phyloP scores from a whole-genome alignment of 495 filamentous ascomycete genomes.

The Penicillium coprophilum region DNA sequence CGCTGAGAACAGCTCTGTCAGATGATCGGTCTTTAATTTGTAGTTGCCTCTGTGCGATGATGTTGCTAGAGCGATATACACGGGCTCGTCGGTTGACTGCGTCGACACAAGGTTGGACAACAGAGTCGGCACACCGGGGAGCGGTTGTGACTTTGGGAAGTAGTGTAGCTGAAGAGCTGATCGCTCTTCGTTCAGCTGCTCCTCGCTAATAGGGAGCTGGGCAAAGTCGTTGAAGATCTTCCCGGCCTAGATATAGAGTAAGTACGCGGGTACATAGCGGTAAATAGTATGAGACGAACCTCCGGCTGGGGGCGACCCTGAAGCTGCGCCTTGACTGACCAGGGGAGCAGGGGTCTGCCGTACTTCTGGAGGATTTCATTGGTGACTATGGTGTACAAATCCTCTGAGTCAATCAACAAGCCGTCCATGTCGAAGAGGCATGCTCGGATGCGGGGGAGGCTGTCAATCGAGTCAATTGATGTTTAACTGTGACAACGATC shows the following conservation, averaged over 20 bases:
- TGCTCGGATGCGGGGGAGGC: conserved; percentile 76
- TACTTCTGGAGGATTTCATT: conserved; percentile 78
- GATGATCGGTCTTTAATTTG: conserved; percentile 73
- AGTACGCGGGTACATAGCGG: background rate
- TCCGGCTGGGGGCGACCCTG: conserved; percentile 86
- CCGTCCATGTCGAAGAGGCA: conserved; percentile 99
- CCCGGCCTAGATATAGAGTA: conserved; percentile 22
- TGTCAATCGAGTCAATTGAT: conserved; percentile 29
- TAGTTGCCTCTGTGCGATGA: conserved; percentile 71
- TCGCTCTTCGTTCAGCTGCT: conserved; percentile 61
- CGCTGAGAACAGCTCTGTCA: conserved; percentile 67
- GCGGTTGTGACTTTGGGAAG: conserved; percentile 71
- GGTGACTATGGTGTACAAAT: conserved; percentile 81
- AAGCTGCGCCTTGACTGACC: conserved; percentile 90
- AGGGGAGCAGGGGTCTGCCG: conserved; percentile 71
- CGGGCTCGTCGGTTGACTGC: conserved; percentile 43
- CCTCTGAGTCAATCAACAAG: conserved; percentile 89
- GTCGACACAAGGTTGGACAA: conserved; percentile 53
- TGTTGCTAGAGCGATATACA: conserved; percentile 86
- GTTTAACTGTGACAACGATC: background rate
- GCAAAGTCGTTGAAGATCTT: conserved; percentile 81
- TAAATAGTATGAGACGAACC: conserved; percentile 35
- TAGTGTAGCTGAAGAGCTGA: conserved; percentile 60
- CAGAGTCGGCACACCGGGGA: conserved; percentile 75
- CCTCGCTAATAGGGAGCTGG: conserved; percentile 69